A percentile compares a stretch with the other conserved stretches of the same genome.
These are phyloP conservation scores for Trichomonas vaginalis DNA, from an alignment of 208 protist species.

Conservation along the genomic window DNA sequence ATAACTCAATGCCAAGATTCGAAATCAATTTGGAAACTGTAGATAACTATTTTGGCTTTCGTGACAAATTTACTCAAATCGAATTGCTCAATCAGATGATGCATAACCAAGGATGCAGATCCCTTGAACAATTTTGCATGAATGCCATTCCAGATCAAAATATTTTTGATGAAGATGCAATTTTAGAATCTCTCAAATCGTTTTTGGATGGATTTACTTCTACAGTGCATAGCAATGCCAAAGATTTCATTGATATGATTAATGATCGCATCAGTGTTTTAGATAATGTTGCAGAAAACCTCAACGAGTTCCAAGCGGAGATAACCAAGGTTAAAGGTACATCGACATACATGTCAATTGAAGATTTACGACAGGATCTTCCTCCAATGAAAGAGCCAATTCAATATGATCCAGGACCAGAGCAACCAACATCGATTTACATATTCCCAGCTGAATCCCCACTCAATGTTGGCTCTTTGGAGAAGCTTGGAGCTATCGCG, in stretches of 20 bases:
- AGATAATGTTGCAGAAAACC: background rate
- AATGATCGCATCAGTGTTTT: background rate
- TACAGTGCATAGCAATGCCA: background rate
- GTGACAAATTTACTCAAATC: background rate
- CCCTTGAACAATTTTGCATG: background rate
- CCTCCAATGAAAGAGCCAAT: background rate
- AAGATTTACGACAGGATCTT: background rate
- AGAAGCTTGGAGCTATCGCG: background rate
- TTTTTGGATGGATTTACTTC: background rate
- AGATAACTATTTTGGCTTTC: background rate
- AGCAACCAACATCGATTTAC: background rate
- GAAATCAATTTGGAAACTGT: background rate
- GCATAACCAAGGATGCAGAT: background rate
- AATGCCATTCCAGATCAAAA: background rate
- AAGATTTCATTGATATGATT: background rate
- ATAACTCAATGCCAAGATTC: background rate
- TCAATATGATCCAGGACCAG: background rate
- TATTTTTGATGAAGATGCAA: background rate
- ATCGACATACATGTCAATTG: background rate
- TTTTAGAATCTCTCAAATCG: background rate
- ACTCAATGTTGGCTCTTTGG: background rate
- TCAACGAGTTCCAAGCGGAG: background rate
- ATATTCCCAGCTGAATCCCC: background rate
- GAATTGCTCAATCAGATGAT: background rate
- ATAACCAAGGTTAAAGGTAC: background rate